Evolutionary conservation across 1,284 basidiomycete genomes (phyloP), one percentile per base, ranked within the genome.

Genomic region (Rhodotorula sp.): DNA sequence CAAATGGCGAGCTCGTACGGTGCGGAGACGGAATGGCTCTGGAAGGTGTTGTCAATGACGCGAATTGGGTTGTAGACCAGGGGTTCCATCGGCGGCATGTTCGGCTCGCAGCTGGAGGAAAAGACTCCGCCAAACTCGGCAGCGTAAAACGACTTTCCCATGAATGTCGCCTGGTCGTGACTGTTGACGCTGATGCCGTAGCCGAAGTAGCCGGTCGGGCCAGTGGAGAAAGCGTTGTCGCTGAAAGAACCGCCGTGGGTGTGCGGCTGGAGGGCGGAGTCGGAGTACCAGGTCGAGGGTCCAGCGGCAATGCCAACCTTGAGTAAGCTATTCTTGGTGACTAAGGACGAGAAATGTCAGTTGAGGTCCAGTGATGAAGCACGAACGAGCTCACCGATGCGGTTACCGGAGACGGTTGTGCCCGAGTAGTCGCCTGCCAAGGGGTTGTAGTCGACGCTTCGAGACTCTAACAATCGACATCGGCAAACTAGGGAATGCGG

Each of bases 161-260:
- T 40, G 28, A 68, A 55, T 0, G 60, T 61, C 22, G 54, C 68
- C 34, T 59, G 46, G 22, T 55, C 22, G 65, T 71, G 59, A 2
- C 72, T 70, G 6, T 50, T 64, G 31, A 68, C 53, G 4, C 61
- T 48, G 26, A 71, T 63, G 30, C 72, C 74, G 56, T 71, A 76
- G 15, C 65, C 67, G 30, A 74, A 75, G 69, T 75, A 76, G 22
- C 74, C 69, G 9, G 28, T 60, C 16, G 50, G 13, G n/a, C 72
- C 72, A 15, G 63, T 64, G 22, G 57, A 66, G 56, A 92, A 81
- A 26, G 80, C 79, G 80, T 93, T 93, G 78, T 86, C 81, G 37
- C 81, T 76, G 30, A 91, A 87, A 1, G 82, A 82, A 11, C 85
- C 89, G 56, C 86, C 87, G 47, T 22, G 56, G 53, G 64, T 76